Conservation (phyloP, 1,139 yeast species). For the Suhomyces choctaworum region DNA sequence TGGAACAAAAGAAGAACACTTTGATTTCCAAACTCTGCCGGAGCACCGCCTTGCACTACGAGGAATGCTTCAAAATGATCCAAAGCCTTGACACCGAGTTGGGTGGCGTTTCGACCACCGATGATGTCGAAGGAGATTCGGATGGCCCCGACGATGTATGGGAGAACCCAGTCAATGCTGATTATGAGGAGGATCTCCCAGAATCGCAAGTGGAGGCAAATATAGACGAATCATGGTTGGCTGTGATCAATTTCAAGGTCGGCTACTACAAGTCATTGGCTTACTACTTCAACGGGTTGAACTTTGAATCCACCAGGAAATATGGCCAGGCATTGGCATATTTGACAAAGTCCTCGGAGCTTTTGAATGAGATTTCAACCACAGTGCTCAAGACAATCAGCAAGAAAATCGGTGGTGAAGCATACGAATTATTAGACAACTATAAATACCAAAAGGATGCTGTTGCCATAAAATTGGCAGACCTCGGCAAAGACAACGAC, state of each 20-base stretch:
- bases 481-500: slow-evolving; percentile 79
- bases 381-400: slow-evolving; percentile 29
- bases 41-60: slow-evolving; percentile 59
- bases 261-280: slow-evolving; percentile 45
- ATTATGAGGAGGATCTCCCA: slow-evolving; percentile 26
- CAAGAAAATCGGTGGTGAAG: slow-evolving; percentile 20
- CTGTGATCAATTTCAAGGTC: slow-evolving; percentile 48
- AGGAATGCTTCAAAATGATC: slow-evolving; percentile 43
- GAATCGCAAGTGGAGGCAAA: slow-evolving; percentile 49
- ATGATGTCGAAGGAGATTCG: slow-evolving; percentile 15
- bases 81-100: slow-evolving; percentile 29
- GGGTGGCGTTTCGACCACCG: slow-evolving; percentile 14
- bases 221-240: slow-evolving; percentile 49
- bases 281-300: slow-evolving; percentile 54
- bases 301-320: slow-evolving; percentile 50
- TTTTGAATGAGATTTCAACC: slow-evolving; percentile 31
- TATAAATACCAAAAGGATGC: slow-evolving; percentile 48
- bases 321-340: slow-evolving; percentile 80
- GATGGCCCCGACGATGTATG: slow-evolving; percentile 12
- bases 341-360: slow-evolving; percentile 52
- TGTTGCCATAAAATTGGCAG: slow-evolving; percentile 44
- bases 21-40: slow-evolving; percentile 72
- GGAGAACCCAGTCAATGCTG: slow-evolving; percentile 21
- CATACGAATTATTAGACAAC: slow-evolving; percentile 43
- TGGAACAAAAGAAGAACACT: slow-evolving; percentile 56